Percentiles rank a stretch among this genome's conserved stretches.
These are phyloP conservation scores for Rubia occidens DNA, from an alignment of 305 asterid species.

Conservation along the genomic window DNA sequence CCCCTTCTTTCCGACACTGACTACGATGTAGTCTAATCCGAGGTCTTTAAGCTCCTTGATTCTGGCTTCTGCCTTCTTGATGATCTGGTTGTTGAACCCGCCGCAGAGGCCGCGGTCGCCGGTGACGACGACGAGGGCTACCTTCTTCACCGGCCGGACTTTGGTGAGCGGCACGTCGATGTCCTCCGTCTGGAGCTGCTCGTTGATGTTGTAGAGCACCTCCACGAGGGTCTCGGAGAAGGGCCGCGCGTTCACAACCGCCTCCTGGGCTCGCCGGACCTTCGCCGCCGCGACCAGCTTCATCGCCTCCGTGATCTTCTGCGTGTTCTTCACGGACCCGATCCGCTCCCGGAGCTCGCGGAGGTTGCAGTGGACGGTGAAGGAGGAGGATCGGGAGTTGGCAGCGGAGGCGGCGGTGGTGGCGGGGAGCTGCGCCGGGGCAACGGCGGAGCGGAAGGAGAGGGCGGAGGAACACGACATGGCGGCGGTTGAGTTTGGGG, in stretches of 20 bases:
- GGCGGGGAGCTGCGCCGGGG: conserved; percentile 48
- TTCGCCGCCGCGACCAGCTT: conserved; percentile 94
- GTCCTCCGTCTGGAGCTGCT: conserved; percentile 75
- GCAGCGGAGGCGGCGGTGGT: conserved; percentile 15
- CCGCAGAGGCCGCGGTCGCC: conserved; percentile 97
- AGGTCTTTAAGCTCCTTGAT: conserved; percentile 47
- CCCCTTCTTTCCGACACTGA: conserved; percentile 86
- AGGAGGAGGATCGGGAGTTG: conserved; percentile 38
- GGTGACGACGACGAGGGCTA: conserved; percentile 77
- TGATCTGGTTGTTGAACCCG: conserved; percentile 54
- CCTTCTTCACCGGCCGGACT: conserved; percentile 71
- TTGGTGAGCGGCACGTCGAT: conserved; percentile 66
- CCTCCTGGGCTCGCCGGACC: conserved; percentile 91
- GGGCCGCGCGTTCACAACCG: conserved; percentile 58
- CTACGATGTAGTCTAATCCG: conserved; percentile 51
- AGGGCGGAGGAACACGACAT: conserved; percentile 49
- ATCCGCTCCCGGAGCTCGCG: conserved; percentile 84
- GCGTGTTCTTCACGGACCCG: conserved; percentile 71
- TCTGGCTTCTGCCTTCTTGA: conserved; percentile 59
- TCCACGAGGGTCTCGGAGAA: conserved; percentile 39
- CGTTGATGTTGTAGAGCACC: conserved; percentile 63
- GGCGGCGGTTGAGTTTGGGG: conserved; percentile 35
- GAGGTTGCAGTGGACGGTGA: conserved; percentile 57
- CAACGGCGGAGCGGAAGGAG: conserved; percentile 50
- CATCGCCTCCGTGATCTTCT: conserved; percentile 95